Conservation (phyloP, 2,329 filamentous ascomycete genomes). For the Fusarium sambucinum region DNA sequence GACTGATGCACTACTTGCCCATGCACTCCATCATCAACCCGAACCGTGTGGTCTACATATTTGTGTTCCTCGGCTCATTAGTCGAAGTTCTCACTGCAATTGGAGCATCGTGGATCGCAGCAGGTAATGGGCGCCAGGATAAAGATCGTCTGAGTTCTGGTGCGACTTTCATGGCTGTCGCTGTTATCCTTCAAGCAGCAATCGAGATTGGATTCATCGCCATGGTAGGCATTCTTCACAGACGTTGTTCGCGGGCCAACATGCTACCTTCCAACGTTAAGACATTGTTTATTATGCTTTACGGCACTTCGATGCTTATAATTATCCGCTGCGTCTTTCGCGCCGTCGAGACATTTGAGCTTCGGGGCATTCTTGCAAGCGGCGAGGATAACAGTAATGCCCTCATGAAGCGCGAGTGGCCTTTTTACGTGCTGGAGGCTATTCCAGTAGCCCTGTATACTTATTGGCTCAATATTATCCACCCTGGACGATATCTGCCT, state of each 20-base stretch:
- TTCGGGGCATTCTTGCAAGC: conserved; percentile 27
- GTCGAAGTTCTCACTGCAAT: conserved; percentile 43
- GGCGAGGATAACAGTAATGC: conserved; percentile 38
- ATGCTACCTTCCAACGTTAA: conserved; percentile 44
- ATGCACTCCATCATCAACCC: conserved; percentile 47
- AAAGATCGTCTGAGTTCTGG: conserved; percentile 66
- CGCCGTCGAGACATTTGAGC: conserved; percentile 43
- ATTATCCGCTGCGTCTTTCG: conserved; percentile 45
- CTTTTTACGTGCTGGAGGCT: conserved; percentile 61
- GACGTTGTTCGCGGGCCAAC: conserved; percentile 31
- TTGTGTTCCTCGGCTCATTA: conserved; percentile 42
- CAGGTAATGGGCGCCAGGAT: conserved; percentile 56
- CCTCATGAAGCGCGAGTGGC: conserved; percentile 59
- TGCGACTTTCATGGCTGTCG: conserved; percentile 65
- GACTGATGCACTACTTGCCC: conserved; percentile 46
- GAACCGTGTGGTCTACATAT: conserved; percentile 47
- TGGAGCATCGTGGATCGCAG: conserved; percentile 45
- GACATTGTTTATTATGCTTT: conserved; percentile 45
- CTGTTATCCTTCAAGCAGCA: conserved; percentile 57
- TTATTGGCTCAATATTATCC: conserved; percentile 56
- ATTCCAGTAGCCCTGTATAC: conserved; percentile 59
- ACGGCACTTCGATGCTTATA: conserved; percentile 45
- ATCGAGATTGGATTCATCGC: conserved; percentile 43
- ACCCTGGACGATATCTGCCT: conserved; percentile 59
- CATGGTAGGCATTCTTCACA: conserved; percentile 39